Percentiles rank a stretch among this genome's conserved stretches.
These are phyloP conservation scores for Salisapilia sapeloensis DNA, from an alignment of 352 stramenopile genomes.

Conservation along the genomic window DNA sequence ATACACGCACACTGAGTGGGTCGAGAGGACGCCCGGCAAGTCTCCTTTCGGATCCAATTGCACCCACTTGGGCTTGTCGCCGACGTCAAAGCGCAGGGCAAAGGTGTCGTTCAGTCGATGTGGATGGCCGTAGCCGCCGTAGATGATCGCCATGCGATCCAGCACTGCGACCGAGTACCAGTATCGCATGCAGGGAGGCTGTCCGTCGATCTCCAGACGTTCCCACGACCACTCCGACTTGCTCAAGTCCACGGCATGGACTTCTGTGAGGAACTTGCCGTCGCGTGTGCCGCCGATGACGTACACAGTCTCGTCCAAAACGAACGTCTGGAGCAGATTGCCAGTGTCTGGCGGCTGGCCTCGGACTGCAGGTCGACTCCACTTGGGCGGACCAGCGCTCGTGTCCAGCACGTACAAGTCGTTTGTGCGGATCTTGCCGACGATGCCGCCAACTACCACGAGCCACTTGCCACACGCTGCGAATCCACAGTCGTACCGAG, in stretches of 20 bases:
- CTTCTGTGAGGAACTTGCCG: slow-evolving; percentile 36
- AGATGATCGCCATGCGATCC: slow-evolving; percentile 22
- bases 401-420: slow-evolving; percentile 29
- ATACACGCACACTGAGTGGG: slow-evolving; percentile 31
- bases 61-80: slow-evolving; percentile 19
- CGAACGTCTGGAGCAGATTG: slow-evolving; percentile 32
- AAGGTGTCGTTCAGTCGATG: slow-evolving; percentile 30
- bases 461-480: slow-evolving; percentile 16
- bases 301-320: slow-evolving; percentile 25
- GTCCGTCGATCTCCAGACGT: slow-evolving; percentile 19
- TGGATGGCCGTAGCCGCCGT: slow-evolving; percentile 34
- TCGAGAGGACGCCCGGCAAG: slow-evolving; percentile 22
- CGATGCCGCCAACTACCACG: slow-evolving; percentile 43
- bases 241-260: slow-evolving; percentile 30
- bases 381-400: slow-evolving; percentile 6
- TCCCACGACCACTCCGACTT: slow-evolving; percentile 36
- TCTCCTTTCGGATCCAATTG: slow-evolving; percentile 21
- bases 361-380: slow-evolving; percentile 13
- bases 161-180: slow-evolving; percentile 35
- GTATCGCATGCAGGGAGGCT: slow-evolving; percentile 32
- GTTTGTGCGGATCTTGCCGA: slow-evolving; percentile 31
- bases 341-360: slow-evolving; percentile 17
- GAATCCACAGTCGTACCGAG: slow-evolving; percentile 38
- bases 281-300: slow-evolving; percentile 36
- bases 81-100: slow-evolving; percentile 23